Evolutionary conservation across 2,329 filamentous ascomycete genomes (phyloP), one percentile per base, ranked within the genome.

Genomic region (Fusarium compactum): DNA sequence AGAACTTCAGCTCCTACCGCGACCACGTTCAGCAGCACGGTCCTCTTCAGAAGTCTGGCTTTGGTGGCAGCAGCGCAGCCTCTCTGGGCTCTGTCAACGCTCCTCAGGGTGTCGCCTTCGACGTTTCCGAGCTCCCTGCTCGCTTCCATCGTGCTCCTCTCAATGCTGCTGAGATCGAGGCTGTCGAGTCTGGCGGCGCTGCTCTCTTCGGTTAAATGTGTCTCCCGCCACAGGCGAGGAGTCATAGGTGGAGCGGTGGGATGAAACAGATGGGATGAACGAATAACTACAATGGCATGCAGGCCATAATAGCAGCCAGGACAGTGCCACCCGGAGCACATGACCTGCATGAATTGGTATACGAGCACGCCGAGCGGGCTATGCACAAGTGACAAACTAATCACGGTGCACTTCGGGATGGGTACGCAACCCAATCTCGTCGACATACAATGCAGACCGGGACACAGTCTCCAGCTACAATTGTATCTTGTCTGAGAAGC

Each of bases 161-260:
- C 82, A 91, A 88, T 40, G 82, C 90, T 74, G 90, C 90, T 45
- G 96, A 99, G 87, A 99, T 99, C 65, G 96, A 98, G 81, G 95
- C 94, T 24, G 88, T 99, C 77, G 94, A 98, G 88, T 96, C 93
- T 59, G 96, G 95, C 58, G 96, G 96, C 61, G 96, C 95, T 34
- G 82, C 86, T 38, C 78, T 85, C 60, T 81, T 86, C 70, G 82
- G 83, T 68, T 88, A 80, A 76, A 71, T 62, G 27, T 64, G 29
- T 40, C 58, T 68, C 57, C 62, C 44, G 57, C 48, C 52, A 48
- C 32, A 32, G 53, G 63, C 58, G 63, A 70, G 67, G 71, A 71
- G 59, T 62, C 38, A 68, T 38, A 57, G 71, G 71, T 48, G 73
- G 73, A 73, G 70, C 24, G 68, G 67, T 58, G 58, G 50, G 66